Evolutionary conservation across 306 rosid species (phyloP).

Genomic region (Fragaria nilgerrensis): DNA sequence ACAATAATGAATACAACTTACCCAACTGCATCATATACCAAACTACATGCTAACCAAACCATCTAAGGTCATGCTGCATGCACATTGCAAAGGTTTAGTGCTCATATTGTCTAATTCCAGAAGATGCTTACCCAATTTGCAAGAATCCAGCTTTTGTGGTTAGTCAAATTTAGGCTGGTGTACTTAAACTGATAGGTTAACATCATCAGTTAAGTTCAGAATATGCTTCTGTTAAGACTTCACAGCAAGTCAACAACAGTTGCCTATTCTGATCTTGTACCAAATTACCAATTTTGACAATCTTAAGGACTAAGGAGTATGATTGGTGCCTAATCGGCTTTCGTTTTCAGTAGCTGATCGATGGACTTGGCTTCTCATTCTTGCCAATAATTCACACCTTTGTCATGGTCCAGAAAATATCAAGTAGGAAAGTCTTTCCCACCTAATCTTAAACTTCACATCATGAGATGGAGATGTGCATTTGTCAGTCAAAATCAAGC

Average conservation of each 20-base stretch:
- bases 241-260: not conserved
- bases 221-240: not conserved
- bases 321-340: not conserved
- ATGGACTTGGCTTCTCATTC: not conserved
- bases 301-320: not conserved
- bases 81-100: not conserved
- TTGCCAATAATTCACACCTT: not conserved
- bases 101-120: not conserved
- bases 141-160: conserved; percentile 6
- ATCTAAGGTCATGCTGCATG: not conserved
- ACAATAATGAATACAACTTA: conserved; percentile 1
- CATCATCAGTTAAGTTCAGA: not conserved
- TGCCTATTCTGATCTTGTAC: not conserved
- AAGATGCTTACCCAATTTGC: conserved; percentile 5
- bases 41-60: not conserved
- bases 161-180: conserved; percentile 7
- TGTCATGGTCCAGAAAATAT: not conserved
- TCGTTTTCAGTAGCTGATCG: not conserved
- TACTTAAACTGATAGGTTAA: not conserved
- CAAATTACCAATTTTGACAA: not conserved
- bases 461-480: conserved; percentile 1
- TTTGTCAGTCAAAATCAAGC: conserved; percentile 1
- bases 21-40: conserved; percentile 4
- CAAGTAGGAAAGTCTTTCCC: not conserved
- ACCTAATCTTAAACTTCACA: conserved; percentile 9